Conservation (phyloP, 2,329 filamentous ascomycete species). For the Alternaria gansuensis region DNA sequence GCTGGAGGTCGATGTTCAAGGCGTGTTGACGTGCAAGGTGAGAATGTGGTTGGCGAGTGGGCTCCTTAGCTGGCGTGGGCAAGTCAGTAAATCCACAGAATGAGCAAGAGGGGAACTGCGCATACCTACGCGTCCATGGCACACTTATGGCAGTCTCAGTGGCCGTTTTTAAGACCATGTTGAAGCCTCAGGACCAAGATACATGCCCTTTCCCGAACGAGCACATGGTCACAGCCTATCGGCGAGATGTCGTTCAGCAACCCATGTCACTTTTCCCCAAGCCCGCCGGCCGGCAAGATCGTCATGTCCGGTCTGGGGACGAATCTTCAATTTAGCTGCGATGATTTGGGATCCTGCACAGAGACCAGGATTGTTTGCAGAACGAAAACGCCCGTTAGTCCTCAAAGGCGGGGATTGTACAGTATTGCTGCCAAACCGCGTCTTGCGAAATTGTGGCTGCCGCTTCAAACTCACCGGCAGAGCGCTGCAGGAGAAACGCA, state of each 20-base stretch:
- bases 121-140: slow-evolving; percentile 17
- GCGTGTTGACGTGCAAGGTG: slow-evolving; percentile 20
- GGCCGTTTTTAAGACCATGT: neutral
- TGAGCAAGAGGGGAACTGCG: slow-evolving; percentile 11
- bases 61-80: slow-evolving; percentile 8
- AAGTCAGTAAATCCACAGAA: slow-evolving; percentile 12
- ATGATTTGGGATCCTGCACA: neutral
- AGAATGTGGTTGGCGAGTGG: slow-evolving; percentile 4
- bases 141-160: slow-evolving; percentile 13
- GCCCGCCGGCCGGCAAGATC: neutral
- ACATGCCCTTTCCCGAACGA: neutral
- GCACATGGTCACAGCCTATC: neutral
- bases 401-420: neutral
- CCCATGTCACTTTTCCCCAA: neutral
- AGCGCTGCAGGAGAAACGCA: slow-evolving; percentile 6
- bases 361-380: neutral
- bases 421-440: neutral
- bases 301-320: neutral
- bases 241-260: neutral
- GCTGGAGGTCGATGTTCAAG: slow-evolving; percentile 12
- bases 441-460: neutral
- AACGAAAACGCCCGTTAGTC: neutral
- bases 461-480: slow-evolving; percentile 1
- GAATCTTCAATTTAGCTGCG: neutral
- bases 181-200: slow-evolving; percentile 17